phyloP scores from a whole-genome alignment of 1,284 basidiomycete genomes.

The Puccinia triticina region DNA sequence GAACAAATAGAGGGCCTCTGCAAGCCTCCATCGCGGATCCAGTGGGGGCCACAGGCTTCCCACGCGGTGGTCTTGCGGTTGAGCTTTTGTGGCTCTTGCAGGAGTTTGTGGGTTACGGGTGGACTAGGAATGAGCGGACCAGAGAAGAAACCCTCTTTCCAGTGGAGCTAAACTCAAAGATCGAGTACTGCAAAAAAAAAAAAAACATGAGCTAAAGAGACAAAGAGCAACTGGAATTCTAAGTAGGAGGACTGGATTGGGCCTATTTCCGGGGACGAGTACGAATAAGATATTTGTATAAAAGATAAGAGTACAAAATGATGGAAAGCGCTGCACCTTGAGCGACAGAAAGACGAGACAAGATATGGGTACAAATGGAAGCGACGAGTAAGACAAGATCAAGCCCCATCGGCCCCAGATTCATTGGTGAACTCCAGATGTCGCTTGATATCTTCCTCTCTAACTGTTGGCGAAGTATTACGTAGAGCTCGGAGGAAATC shows the following conservation, averaged over 20 bases:
- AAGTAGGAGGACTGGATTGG: neutral
- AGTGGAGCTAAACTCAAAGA: neutral
- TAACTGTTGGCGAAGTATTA: conserved; percentile 84
- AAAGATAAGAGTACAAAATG: conserved; percentile 18
- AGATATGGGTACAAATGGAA: conserved; percentile 17
- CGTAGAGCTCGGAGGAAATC: conserved; percentile 87
- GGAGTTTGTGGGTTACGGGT: too few species aligned
- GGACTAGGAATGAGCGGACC: too few species aligned
- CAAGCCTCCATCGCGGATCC: too few species aligned
- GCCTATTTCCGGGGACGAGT: neutral
- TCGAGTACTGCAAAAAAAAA: neutral
- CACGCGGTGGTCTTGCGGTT: too few species aligned
- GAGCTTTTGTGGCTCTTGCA: too few species aligned
- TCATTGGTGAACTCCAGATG: conserved; percentile 93
- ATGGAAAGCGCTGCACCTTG: neutral
- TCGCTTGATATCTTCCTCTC: conserved; percentile 80
- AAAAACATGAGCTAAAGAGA: too few species aligned
- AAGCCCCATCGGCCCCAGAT: conserved; percentile 60
- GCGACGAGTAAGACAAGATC: neutral
- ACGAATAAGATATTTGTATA: neutral
- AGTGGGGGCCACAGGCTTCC: too few species aligned
- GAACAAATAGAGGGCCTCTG: too few species aligned
- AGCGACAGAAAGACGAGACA: neutral
- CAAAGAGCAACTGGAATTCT: neutral
- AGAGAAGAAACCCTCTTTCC: too few species aligned